Percentiles rank a stretch among this genome's conserved stretches.
These are phyloP conservation scores for Aspergillus arachidicola DNA, from an alignment of 2,329 filamentous ascomycete genomes.

Conservation along the genomic window DNA sequence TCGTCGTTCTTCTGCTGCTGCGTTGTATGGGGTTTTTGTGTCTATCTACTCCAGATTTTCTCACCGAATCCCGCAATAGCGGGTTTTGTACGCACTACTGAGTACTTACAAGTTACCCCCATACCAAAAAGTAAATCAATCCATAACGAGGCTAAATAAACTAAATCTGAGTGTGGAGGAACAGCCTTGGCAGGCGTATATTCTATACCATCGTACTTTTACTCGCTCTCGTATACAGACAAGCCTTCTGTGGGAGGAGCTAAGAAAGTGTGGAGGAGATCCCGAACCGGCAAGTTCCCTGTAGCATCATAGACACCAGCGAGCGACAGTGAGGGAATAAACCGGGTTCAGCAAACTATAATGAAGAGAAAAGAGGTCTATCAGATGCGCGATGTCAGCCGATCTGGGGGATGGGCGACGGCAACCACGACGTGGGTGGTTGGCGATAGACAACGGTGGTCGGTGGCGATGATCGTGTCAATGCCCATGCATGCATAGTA, in stretches of 20 bases:
- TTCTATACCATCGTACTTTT: conserved; percentile 4
- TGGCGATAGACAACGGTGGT: neutral
- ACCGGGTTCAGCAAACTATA: neutral
- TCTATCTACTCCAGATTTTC: conserved; percentile 7
- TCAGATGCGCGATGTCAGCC: conserved; percentile 13
- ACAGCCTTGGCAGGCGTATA: conserved; percentile 14
- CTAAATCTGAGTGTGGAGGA: conserved; percentile 13
- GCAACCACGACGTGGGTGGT: neutral
- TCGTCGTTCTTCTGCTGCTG: neutral
- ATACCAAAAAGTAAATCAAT: conserved; percentile 6
- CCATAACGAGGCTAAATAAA: conserved; percentile 11
- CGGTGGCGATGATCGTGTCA: neutral
- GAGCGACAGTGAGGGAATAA: neutral
- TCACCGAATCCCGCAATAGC: conserved; percentile 1
- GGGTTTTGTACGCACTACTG: neutral
- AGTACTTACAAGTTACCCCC: too few relatives aligned
- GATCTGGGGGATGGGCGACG: conserved; percentile 8
- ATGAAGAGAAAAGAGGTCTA: neutral
- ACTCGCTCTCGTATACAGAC: conserved; percentile 14
- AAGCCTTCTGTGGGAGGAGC: conserved; percentile 24
- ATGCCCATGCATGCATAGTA: conserved; percentile 1
- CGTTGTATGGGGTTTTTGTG: neutral
- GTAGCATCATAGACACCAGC: conserved; percentile 1
- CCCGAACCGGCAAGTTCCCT: conserved; percentile 11
- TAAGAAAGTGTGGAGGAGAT: conserved; percentile 12